A percentile compares a stretch with the other conserved stretches of the same genome.
These are phyloP conservation scores for Calonectria hawksworthii DNA, from an alignment of 2,329 filamentous ascomycete species.

Conservation along the genomic window DNA sequence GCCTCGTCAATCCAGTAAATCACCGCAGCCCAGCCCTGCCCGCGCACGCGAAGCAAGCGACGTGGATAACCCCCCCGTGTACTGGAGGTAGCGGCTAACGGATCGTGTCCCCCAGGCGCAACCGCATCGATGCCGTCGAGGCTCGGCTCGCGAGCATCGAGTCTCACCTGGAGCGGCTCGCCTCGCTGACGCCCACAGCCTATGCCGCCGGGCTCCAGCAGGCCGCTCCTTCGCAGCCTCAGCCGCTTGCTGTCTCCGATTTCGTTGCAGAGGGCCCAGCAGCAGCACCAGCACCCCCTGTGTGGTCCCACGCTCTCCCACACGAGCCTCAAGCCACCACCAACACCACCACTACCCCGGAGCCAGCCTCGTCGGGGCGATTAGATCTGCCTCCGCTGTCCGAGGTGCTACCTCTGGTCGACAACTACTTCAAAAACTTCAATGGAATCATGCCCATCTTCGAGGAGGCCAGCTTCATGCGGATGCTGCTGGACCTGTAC, in stretches of 20 bases:
- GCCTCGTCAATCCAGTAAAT: slow-evolving; percentile 10
- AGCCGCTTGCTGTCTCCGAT: not conserved
- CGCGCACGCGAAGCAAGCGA: not conserved
- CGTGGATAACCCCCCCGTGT: not conserved
- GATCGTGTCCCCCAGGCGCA: slow-evolving; percentile 8
- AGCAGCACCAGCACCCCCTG: not conserved
- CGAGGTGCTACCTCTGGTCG: slow-evolving; percentile 37
- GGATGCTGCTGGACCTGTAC: slow-evolving; percentile 51
- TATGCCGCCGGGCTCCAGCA: not conserved
- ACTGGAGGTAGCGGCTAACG: not conserved
- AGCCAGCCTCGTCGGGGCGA: not conserved
- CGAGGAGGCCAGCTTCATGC: slow-evolving; percentile 51
- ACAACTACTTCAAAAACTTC: slow-evolving; percentile 39
- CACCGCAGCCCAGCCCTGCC: not conserved
- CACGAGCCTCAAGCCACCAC: not conserved
- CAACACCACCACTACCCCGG: not conserved
- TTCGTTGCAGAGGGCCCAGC: not conserved
- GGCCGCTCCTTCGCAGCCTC: not conserved
- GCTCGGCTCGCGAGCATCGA: slow-evolving; percentile 39
- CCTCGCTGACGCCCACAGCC: not conserved
- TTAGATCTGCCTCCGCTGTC: slow-evolving; percentile 33
- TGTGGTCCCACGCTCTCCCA: not conserved
- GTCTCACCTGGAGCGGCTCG: slow-evolving; percentile 25
- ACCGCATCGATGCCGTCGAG: slow-evolving; percentile 34
- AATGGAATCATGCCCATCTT: slow-evolving; percentile 50